These are phyloP conservation scores for Discostella pseudostelligera DNA, from an alignment of 108 stramenopile genomes.

Conservation along the genomic window DNA sequence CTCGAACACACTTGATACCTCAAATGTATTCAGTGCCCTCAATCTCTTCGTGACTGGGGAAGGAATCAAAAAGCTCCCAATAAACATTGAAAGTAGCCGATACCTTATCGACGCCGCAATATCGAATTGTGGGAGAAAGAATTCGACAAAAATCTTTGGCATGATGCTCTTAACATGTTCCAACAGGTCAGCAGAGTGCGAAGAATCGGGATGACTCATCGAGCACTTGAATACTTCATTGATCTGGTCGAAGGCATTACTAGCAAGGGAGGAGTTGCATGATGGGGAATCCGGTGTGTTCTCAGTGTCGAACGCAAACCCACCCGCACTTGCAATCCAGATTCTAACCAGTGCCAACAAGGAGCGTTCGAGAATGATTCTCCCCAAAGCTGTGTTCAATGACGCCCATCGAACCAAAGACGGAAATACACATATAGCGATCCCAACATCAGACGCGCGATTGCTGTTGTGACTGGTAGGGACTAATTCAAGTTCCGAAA, in stretches of 20 bases:
- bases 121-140: constrained; percentile 34
- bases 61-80: constrained; percentile 28
- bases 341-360: constrained; percentile 32
- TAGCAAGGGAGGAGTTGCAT: constrained; percentile 8
- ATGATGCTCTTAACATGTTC: constrained; percentile 15
- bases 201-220: neutral
- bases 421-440: constrained; percentile 18
- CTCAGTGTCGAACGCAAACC: constrained; percentile 5
- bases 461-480: neutral
- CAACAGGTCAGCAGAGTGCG: neutral
- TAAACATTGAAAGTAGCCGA: constrained; percentile 34
- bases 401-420: constrained; percentile 25
- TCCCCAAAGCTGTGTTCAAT: constrained; percentile 14
- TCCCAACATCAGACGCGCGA: constrained; percentile 12
- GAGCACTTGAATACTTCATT: constrained; percentile 17
- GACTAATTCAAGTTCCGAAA: constrained; percentile 8
- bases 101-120: constrained; percentile 27
- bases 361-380: constrained; percentile 25
- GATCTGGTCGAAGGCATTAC: constrained; percentile 27
- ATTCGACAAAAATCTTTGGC: constrained; percentile 34
- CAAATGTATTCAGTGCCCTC: constrained; percentile 19
- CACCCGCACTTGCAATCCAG: constrained; percentile 37
- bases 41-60: constrained; percentile 9
- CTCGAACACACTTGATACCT: constrained; percentile 26
- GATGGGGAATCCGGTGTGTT: neutral